A percentile compares a stretch with the other conserved stretches of the same genome.
These are phyloP conservation scores for Neonectria magnoliae DNA, from an alignment of 2,329 filamentous ascomycete genomes.

Conservation along the genomic window DNA sequence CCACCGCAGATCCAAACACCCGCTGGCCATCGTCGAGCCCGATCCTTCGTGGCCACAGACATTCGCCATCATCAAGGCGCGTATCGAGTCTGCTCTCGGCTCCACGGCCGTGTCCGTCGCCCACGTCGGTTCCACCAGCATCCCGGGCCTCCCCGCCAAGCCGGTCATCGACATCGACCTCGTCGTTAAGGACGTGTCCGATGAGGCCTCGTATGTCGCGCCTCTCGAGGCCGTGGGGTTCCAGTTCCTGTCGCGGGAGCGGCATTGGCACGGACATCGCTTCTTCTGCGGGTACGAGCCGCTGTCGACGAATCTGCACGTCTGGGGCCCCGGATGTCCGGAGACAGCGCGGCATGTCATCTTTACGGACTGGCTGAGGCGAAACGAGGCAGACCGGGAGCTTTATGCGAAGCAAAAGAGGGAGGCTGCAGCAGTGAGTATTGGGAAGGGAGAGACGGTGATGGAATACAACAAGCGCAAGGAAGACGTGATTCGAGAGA, in stretches of 20 bases:
- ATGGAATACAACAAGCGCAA: conserved; percentile 55
- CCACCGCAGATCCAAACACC: conserved; percentile 33
- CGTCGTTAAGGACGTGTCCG: conserved; percentile 50
- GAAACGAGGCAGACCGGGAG: conserved; percentile 49
- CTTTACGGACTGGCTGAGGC: conserved; percentile 57
- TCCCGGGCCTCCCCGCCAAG: conserved; percentile 61
- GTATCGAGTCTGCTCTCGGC: conserved; percentile 50
- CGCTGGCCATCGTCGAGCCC: conserved; percentile 48
- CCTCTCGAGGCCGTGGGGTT: conserved; percentile 57
- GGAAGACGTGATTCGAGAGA: conserved; percentile 51
- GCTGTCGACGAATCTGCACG: conserved; percentile 56
- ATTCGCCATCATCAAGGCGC: conserved; percentile 45
- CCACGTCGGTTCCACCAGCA: conserved; percentile 62
- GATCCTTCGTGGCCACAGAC: conserved; percentile 50
- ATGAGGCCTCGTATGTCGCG: conserved; percentile 55
- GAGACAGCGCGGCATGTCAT: conserved; percentile 56
- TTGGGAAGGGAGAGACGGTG: conserved; percentile 42
- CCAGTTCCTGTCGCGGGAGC: conserved; percentile 57
- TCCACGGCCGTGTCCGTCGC: conserved; percentile 49
- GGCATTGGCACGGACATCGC: conserved; percentile 59
- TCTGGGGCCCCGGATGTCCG: conserved; percentile 55
- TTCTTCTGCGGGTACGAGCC: conserved; percentile 53
- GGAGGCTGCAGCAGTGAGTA: conserved; percentile 45
- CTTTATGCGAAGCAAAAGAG: conserved; percentile 54
- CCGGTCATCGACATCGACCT: conserved; percentile 64